Conservation (phyloP, 164 flowering plant species). For the Umbellularia californica region DNA sequence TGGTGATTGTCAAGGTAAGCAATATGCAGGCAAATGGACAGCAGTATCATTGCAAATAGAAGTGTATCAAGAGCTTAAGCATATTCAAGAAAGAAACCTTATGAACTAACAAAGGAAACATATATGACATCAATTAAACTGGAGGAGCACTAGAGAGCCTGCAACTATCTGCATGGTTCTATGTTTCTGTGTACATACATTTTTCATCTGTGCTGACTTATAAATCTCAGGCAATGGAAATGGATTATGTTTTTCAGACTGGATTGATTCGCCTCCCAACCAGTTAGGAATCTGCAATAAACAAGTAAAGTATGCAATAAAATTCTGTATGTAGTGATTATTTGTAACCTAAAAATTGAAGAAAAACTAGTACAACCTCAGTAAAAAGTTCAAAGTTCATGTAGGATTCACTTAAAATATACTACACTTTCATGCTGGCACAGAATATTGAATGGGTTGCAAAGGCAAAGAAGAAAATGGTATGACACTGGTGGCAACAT, state of each 20-base stretch:
- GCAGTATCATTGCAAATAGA: too few species aligned
- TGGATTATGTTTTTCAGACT: slow-evolving; percentile 69
- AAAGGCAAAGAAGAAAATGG: too few species aligned
- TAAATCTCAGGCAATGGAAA: slow-evolving; percentile 80
- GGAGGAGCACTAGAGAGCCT: neutral
- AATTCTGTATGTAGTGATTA: neutral
- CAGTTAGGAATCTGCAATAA: slow-evolving; percentile 80
- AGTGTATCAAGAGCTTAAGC: neutral
- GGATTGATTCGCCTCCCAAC: slow-evolving; percentile 53
- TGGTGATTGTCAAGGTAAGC: neutral
- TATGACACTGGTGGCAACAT: too few species aligned
- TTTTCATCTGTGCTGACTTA: slow-evolving; percentile 64
- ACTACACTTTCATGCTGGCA: too few species aligned
- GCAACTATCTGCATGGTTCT: neutral
- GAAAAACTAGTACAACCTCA: too few species aligned
- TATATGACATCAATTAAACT: neutral
- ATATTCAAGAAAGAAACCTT: neutral
- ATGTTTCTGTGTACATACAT: slow-evolving; percentile 43
- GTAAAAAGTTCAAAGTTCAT: too few species aligned
- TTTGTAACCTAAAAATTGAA: too few species aligned
- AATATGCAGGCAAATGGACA: neutral
- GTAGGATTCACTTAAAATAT: too few species aligned
- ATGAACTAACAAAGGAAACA: neutral
- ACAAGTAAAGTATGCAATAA: neutral
- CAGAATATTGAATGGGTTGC: too few species aligned